A percentile compares a stretch with the other conserved stretches of the same genome.
Conservation (phyloP, 495 filamentous ascomycete genomes). For the Aspergillus steynii region DNA sequence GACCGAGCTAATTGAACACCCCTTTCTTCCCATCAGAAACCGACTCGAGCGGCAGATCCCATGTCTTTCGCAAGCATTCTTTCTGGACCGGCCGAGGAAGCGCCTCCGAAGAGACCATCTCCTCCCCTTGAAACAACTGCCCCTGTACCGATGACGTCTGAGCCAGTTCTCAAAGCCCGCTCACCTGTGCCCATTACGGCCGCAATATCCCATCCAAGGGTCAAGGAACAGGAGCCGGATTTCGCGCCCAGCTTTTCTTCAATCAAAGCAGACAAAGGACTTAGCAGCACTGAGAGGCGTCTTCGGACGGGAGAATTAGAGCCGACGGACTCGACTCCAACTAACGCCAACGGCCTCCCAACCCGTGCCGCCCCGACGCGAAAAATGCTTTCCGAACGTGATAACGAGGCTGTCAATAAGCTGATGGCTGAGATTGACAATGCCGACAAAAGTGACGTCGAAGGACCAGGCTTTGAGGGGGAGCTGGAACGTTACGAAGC, state of each 20-base stretch:
- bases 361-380: conserved; percentile 35
- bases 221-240: conserved; percentile 14
- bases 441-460: conserved; percentile 64
- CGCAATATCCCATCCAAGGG: conserved; percentile 6
- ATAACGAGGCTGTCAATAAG: conserved; percentile 67
- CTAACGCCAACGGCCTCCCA: conserved; percentile 42
- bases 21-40: conserved; percentile 45
- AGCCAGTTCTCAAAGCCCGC: conserved; percentile 21
- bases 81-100: conserved; percentile 61
- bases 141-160: conserved; percentile 16
- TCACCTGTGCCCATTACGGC: conserved; percentile 14
- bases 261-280: conserved; percentile 34
- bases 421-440: conserved; percentile 66
- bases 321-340: conserved; percentile 40
- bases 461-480: conserved; percentile 61
- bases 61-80: conserved; percentile 94
- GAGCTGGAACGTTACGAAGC: conserved; percentile 55
- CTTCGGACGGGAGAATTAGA: conserved; percentile 45
- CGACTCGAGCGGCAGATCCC: conserved; percentile 70
- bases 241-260: conserved; percentile 11
- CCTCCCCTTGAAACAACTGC: conserved; percentile 23
- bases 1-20: not conserved
- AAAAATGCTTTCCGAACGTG: conserved; percentile 58
- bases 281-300: conserved; percentile 24
- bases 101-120: conserved; percentile 46